Percentiles rank a stretch among this genome's conserved stretches.
phyloP scores from a whole-genome alignment of 2,329 filamentous ascomycete species.

The Lasiodiplodia sp. region DNA sequence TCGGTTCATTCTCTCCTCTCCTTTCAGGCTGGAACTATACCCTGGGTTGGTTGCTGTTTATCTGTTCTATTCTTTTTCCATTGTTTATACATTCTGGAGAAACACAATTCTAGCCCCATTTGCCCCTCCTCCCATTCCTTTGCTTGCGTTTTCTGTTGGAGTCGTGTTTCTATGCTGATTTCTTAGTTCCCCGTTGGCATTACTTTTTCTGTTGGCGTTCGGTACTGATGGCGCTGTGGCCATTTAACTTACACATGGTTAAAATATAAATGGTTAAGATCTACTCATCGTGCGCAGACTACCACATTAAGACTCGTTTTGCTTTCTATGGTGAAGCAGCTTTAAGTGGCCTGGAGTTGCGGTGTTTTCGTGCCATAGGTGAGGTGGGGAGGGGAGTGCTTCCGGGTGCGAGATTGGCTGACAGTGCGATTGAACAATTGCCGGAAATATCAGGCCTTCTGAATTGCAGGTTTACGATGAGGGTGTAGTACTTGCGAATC shows the following conservation, averaged over 20 bases:
- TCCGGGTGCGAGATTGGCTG: no score
- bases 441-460: no score
- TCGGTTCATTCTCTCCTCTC: background rate
- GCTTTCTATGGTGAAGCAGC: background rate
- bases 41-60: background rate
- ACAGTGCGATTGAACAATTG: no score
- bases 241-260: background rate
- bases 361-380: no score
- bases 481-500: no score
- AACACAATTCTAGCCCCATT: background rate
- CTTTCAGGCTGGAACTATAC: conserved; percentile 2
- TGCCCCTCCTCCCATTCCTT: background rate
- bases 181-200: background rate
- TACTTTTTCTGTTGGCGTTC: background rate
- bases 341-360: background rate
- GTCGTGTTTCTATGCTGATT: background rate
- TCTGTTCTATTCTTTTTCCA: background rate
- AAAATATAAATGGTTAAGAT: background rate
- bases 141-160: background rate
- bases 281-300: background rate
- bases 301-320: background rate
- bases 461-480: no score
- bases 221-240: background rate
- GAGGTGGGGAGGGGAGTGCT: no score
- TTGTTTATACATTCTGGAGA: background rate